Evolutionary conservation across 495 filamentous ascomycete species (phyloP).

Genomic region (Cercophora scortea): DNA sequence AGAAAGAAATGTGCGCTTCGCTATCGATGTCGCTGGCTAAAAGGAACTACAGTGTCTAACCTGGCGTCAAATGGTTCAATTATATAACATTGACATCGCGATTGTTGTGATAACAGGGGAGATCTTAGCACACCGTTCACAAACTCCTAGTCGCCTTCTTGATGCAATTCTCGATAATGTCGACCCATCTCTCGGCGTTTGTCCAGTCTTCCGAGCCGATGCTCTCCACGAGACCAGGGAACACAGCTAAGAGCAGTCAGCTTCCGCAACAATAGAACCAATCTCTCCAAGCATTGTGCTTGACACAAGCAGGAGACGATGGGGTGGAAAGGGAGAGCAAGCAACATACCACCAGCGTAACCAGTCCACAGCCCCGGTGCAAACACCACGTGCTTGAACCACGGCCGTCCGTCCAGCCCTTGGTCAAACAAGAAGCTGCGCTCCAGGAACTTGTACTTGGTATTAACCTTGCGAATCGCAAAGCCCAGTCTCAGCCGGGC

Average conservation of each 20-base stretch:
- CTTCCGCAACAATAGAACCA: constrained; percentile 4
- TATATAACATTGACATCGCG: too few species aligned
- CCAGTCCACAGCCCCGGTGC: constrained; percentile 85
- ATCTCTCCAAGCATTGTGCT: background rate
- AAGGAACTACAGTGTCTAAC: too few species aligned
- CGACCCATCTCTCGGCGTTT: constrained; percentile 65
- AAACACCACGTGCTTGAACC: constrained; percentile 93
- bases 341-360: constrained; percentile 58
- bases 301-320: too few species aligned
- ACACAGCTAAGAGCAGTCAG: constrained; percentile 43
- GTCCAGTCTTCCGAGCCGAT: constrained; percentile 70
- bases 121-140: background rate
- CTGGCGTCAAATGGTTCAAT: too few species aligned
- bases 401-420: constrained; percentile 74
- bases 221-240: constrained; percentile 80
- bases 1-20: too few species aligned
- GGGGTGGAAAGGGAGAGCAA: background rate
- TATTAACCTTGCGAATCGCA: constrained; percentile 57
- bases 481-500: constrained; percentile 54
- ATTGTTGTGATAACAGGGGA: too few species aligned
- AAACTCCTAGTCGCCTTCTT: constrained; percentile 12
- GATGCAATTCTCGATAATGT: constrained; percentile 67
- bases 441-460: constrained; percentile 71
- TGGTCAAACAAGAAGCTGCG: constrained; percentile 68
- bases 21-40: too few species aligned